Conservation (phyloP, 1,139 yeast genomes). For the Protomyces inundatus region DNA sequence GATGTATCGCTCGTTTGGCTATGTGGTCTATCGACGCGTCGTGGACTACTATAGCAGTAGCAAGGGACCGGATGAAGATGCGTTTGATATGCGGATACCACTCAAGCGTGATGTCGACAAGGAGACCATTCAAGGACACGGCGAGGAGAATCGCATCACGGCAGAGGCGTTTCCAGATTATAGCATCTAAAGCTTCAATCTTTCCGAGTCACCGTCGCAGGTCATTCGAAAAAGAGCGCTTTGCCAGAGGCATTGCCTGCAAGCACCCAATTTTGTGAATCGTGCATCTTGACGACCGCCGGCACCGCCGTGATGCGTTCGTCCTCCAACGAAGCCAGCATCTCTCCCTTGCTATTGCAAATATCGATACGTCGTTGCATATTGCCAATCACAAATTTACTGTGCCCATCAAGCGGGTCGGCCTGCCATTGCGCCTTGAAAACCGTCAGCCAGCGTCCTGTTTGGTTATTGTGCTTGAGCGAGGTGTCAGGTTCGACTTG, state of each 20-base stretch:
- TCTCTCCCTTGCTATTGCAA: constrained; percentile 68
- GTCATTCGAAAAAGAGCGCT: constrained; percentile 26
- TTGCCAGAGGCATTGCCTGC: constrained; percentile 98
- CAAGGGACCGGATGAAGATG: constrained; percentile 67
- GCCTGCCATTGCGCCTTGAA: constrained; percentile 79
- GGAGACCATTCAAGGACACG: constrained; percentile 35
- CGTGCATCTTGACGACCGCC: constrained; percentile 79
- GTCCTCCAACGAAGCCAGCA: constrained; percentile 65
- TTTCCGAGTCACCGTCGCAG: not conserved
- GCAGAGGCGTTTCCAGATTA: constrained; percentile 32
- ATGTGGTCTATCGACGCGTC: constrained; percentile 76
- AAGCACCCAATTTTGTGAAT: constrained; percentile 77
- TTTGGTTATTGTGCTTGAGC: constrained; percentile 83
- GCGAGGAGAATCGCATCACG: constrained; percentile 32
- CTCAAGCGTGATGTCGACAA: constrained; percentile 51
- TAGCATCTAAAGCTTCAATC: not conserved
- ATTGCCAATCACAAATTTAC: constrained; percentile 84
- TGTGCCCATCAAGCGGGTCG: constrained; percentile 62
- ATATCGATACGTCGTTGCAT: constrained; percentile 85
- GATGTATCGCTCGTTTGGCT: constrained; percentile 80
- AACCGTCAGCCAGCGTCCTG: constrained; percentile 94
- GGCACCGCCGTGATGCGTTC: constrained; percentile 77
- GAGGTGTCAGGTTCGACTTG: constrained; percentile 52
- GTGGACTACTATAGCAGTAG: constrained; percentile 74
- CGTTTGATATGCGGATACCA: constrained; percentile 54